Percentiles rank a stretch among this genome's conserved stretches.
Conservation (phyloP, 768 basidiomycete genomes). For the Agaricus subrufescens region DNA sequence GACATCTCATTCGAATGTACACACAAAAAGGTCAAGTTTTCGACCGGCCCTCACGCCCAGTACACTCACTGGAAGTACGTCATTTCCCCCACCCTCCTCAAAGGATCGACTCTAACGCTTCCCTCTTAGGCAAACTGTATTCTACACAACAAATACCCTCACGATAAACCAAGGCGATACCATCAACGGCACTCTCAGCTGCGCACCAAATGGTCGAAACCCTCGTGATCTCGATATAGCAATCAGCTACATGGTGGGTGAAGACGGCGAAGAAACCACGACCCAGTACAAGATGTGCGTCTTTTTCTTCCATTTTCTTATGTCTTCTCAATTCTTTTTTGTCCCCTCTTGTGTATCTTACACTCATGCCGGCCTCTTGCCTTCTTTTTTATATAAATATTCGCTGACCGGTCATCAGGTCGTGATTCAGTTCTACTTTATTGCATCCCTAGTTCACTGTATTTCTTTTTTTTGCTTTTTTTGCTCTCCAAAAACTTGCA, state of each 20-base stretch:
- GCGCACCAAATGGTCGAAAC: constrained; percentile 89
- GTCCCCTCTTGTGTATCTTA: background rate
- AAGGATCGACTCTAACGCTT: background rate
- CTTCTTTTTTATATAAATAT: constrained; percentile 23
- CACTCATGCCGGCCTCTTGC: background rate
- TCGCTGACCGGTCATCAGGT: constrained; percentile 74
- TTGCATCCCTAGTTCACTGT: background rate
- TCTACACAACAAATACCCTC: constrained; percentile 85
- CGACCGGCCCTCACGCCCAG: constrained; percentile 95
- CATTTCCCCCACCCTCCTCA: background rate
- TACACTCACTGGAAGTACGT: constrained; percentile 96
- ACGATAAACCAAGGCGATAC: constrained; percentile 66
- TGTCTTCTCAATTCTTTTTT: constrained; percentile 10
- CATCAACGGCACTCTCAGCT: constrained; percentile 68
- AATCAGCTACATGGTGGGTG: constrained; percentile 59
- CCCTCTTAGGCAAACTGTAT: constrained; percentile 83
- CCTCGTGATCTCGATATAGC: constrained; percentile 93
- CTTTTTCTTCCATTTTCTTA: constrained; percentile 19
- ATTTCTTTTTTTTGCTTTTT: background rate
- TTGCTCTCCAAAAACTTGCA: background rate
- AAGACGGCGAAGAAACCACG: constrained; percentile 25
- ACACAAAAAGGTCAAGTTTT: constrained; percentile 94
- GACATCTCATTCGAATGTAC: constrained; percentile 94
- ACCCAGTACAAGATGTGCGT: constrained; percentile 89
- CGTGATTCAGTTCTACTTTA: constrained; percentile 40